A percentile compares a stretch with the other conserved stretches of the same genome.
These are phyloP conservation scores for Aureobasidium sp. DNA, from an alignment of 2,329 filamentous ascomycete species.

Conservation along the genomic window DNA sequence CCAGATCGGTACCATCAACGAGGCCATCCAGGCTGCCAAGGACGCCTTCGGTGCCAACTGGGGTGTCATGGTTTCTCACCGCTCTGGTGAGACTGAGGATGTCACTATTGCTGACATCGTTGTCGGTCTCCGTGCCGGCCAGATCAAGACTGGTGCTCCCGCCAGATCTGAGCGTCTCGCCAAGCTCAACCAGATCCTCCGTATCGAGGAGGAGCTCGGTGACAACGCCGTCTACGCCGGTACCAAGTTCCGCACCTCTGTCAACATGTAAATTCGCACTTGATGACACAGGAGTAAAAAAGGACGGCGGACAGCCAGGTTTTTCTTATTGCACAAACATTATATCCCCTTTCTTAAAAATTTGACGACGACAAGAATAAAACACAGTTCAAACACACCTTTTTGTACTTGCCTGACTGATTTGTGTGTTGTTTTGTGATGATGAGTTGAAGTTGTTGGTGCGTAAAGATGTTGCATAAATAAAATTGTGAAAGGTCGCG, in stretches of 20 bases:
- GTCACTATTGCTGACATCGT: constrained; percentile 98
- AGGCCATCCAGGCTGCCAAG: constrained; percentile 98
- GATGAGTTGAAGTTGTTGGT: background rate
- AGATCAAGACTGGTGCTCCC: constrained; percentile 99
- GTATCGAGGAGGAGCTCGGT: constrained; percentile 98
- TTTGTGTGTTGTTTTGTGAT: background rate
- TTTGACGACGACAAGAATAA: constrained; percentile 15
- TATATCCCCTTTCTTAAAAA: constrained; percentile 14
- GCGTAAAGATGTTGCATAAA: background rate
- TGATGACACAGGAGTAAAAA: background rate
- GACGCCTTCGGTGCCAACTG: constrained; percentile 92
- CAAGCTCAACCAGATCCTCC: constrained; percentile 99
- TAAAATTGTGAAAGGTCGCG: background rate
- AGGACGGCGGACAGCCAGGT: background rate
- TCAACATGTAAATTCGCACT: constrained; percentile 64
- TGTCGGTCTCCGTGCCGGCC: constrained; percentile 89
- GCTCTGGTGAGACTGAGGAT: constrained; percentile 98
- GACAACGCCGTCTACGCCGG: constrained; percentile 82
- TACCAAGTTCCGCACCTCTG: constrained; percentile 80
- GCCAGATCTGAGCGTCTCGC: constrained; percentile 95
- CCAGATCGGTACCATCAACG: constrained; percentile 98
- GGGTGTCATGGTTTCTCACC: constrained; percentile 99
- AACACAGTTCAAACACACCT: background rate
- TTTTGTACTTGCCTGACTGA: background rate
- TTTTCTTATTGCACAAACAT: constrained; percentile 6